Evolutionary conservation across 352 stramenopile genomes (phyloP).

Genomic region (Phytophthora boehmeriae): DNA sequence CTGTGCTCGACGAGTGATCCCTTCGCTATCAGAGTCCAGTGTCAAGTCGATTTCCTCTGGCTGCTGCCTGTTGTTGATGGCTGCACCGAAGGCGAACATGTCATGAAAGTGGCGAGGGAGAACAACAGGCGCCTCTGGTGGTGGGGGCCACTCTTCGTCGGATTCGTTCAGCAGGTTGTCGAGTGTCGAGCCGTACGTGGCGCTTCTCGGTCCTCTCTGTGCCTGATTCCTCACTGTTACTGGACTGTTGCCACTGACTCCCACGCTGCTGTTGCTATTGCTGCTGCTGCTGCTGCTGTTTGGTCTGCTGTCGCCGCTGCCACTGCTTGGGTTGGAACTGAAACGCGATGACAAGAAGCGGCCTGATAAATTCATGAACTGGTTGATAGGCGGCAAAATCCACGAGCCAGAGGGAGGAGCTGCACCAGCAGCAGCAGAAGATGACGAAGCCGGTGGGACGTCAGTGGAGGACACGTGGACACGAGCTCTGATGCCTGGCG

Average conservation of each 20-base stretch:
- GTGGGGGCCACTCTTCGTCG: conserved; percentile 18
- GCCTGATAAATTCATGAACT: conserved; percentile 37
- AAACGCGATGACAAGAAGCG: conserved; percentile 30
- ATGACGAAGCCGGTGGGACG: not conserved
- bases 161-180: conserved; percentile 30
- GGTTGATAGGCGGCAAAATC: conserved; percentile 35
- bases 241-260: conserved; percentile 6
- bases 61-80: conserved; percentile 1
- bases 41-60: conserved; percentile 75
- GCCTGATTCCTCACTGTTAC: not conserved
- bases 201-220: not conserved
- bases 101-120: conserved; percentile 17
- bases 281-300: not conserved
- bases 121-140: conserved; percentile 11
- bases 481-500: conserved; percentile 4
- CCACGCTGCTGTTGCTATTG: not conserved
- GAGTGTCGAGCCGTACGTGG: conserved; percentile 8
- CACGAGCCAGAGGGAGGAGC: conserved; percentile 22
- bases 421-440: not conserved
- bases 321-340: not conserved
- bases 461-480: conserved; percentile 4
- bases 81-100: not conserved
- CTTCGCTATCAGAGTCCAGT: conserved; percentile 57
- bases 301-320: conserved; percentile 5
- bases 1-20: conserved; percentile 10